A percentile compares a stretch with the other conserved stretches of the same genome.
These are phyloP conservation scores for Ganoderma leucocontextum DNA, from an alignment of 1,284 basidiomycete species.

Conservation along the genomic window DNA sequence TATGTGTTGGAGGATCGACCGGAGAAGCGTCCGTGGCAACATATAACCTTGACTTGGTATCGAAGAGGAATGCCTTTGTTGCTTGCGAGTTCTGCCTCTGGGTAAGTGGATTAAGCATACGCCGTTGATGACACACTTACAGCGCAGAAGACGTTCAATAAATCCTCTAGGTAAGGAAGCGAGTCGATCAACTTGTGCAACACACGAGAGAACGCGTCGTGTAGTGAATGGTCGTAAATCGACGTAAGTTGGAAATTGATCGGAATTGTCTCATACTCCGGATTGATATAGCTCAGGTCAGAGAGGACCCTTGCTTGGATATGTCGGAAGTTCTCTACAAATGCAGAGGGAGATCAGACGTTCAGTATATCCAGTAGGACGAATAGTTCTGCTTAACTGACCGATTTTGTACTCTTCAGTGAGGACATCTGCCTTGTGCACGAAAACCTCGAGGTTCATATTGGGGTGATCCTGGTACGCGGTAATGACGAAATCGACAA, in stretches of 20 bases:
- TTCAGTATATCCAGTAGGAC: background rate
- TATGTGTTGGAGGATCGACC: conserved; percentile 89
- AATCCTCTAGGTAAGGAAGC: conserved; percentile 77
- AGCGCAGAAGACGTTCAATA: conserved; percentile 84
- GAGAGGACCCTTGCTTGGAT: conserved; percentile 88
- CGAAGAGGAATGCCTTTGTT: conserved; percentile 94
- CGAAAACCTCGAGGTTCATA: conserved; percentile 91
- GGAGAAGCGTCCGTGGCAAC: conserved; percentile 94
- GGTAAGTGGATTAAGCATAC: background rate
- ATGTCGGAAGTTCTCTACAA: conserved; percentile 85
- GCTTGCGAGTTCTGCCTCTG: conserved; percentile 81
- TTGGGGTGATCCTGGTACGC: conserved; percentile 77
- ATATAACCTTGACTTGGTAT: conserved; percentile 86
- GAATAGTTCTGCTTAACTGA: conserved; percentile 44
- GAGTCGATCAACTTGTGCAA: conserved; percentile 78
- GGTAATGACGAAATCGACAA: conserved; percentile 80
- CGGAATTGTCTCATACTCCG: conserved; percentile 73
- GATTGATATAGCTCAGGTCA: conserved; percentile 77
- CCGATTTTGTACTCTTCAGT: conserved; percentile 94
- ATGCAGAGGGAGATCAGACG: conserved; percentile 2
- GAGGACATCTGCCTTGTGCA: conserved; percentile 95
- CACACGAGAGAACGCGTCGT: conserved; percentile 87
- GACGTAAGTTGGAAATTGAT: conserved; percentile 89
- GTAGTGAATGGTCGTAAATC: conserved; percentile 88
- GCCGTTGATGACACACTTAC: conserved; percentile 46